Evolutionary conservation across 306 rosid species (phyloP), one percentile per base, ranked within the genome.

Genomic region (Acacia melanoxylon): DNA sequence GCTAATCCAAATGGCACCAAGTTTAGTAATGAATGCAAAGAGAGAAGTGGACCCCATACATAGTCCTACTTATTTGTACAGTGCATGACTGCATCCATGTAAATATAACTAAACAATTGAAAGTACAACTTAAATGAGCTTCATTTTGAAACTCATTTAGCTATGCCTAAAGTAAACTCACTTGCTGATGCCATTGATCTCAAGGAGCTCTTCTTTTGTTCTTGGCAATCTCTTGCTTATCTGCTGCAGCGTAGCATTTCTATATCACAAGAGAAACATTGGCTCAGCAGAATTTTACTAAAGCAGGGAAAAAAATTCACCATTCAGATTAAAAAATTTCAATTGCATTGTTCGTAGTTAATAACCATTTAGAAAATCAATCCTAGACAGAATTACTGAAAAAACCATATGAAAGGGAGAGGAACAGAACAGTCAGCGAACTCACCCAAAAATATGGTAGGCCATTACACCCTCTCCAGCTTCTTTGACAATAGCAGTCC

Each of bases 181-280:
- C 99, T 90, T 91, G 85, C 94, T 85, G 35, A 95, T 85, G 88
- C 99, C 99, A 81, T 81, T 87, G 81, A 95, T 91, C 66, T 95
- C 97, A 46, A 89, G 93, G 81, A 95, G 97, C 87, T 93, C 99
- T 74, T 93, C 93, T 79, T 89, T 90, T 2, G 99, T 89, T 85
- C 94, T 92, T 19, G 98, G 98, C 52, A 92, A 27, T 78, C 62
- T 93, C 85, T 72, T 86, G 88, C 98, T 89, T 72, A 95, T 84
- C 49, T 76, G 86, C 84, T 86, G 87, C 86, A 95, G 83, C 4
- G 90, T 83, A 15, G 92, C 88, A 85, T 93, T 92, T 76, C 99
- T 95, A 31, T 56, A 44, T 42, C 54, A 68, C 29, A 71, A 83
- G 77, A 70, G 81, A 52, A 62, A 45, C 48, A 68, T 42, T 77